phyloP scores from a whole-genome alignment of 2,329 filamentous ascomycete genomes.

The Verticillium dahliae region DNA sequence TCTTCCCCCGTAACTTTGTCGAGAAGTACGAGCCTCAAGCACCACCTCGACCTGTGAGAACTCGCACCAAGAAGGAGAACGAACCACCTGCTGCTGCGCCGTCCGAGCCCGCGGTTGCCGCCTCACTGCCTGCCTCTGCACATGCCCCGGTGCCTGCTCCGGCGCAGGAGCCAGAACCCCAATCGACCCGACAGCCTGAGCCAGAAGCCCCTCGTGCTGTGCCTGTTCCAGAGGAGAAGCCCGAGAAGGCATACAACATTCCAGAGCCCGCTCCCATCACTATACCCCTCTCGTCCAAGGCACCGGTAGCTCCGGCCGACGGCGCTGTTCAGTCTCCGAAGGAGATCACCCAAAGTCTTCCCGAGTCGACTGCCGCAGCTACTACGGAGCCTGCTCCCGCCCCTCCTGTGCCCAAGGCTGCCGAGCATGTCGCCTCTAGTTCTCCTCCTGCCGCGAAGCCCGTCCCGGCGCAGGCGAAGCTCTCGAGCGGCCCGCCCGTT shows the following conservation, averaged over 20 bases:
- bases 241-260: slow-evolving; percentile 26
- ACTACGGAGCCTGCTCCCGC: slow-evolving; percentile 13
- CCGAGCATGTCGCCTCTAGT: slow-evolving; percentile 21
- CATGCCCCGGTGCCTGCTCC: slow-evolving; percentile 14
- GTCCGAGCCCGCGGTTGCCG: slow-evolving; percentile 11
- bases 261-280: slow-evolving; percentile 19
- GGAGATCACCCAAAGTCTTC: slow-evolving; percentile 9
- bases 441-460: slow-evolving; percentile 33
- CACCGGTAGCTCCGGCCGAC: slow-evolving; percentile 27
- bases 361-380: slow-evolving; percentile 17
- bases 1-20: slow-evolving; percentile 96
- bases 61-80: slow-evolving; percentile 61
- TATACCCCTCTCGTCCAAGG: slow-evolving; percentile 22
- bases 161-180: slow-evolving; percentile 14
- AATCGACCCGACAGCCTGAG: slow-evolving; percentile 23
- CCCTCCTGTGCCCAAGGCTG: slow-evolving; percentile 29
- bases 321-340: slow-evolving; percentile 5
- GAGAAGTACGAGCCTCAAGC: slow-evolving; percentile 90
- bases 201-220: slow-evolving; percentile 14
- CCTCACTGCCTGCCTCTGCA: slow-evolving; percentile 17
- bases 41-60: slow-evolving; percentile 75
- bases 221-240: neutral
- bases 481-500: slow-evolving; percentile 57
- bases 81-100: slow-evolving; percentile 21
- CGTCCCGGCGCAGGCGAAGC: slow-evolving; percentile 27